phyloP scores from a whole-genome alignment of 116 monocot species.

The Iris pallida region DNA sequence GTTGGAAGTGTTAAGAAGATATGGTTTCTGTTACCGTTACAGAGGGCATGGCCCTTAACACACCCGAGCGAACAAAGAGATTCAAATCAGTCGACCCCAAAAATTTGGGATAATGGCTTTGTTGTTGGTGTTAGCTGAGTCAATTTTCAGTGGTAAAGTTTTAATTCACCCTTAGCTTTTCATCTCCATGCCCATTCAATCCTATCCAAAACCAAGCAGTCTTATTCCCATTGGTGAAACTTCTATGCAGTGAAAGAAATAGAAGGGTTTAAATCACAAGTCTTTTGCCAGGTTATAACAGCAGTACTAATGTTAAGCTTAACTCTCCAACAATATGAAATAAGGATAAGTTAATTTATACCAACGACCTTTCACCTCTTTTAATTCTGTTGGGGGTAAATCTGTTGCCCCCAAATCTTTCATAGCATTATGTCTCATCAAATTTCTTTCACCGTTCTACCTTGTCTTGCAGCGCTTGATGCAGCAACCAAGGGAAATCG shows the following conservation, averaged over 20 bases:
- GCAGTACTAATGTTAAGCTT: too few relatives aligned
- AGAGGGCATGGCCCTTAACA: too few relatives aligned
- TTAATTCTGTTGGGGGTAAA: neutral
- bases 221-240: neutral
- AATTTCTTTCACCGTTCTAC: neutral
- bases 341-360: neutral
- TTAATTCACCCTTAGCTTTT: neutral
- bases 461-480: conserved; percentile 77
- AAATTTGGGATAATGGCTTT: too few relatives aligned
- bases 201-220: neutral
- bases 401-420: neutral
- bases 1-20: too few relatives aligned
- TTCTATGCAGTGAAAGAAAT: neutral
- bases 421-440: neutral
- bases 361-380: neutral
- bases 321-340: too few relatives aligned
- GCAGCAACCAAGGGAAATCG: conserved; percentile 89
- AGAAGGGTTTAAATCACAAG: neutral
- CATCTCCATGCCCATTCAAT: neutral
- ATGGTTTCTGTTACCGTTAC: too few relatives aligned
- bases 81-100: too few relatives aligned
- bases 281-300: too few relatives aligned
- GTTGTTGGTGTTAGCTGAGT: neutral
- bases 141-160: neutral
- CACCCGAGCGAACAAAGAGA: too few relatives aligned